Evolutionary conservation across 345 rosid species (phyloP).

Genomic region (Murraya paniculata): DNA sequence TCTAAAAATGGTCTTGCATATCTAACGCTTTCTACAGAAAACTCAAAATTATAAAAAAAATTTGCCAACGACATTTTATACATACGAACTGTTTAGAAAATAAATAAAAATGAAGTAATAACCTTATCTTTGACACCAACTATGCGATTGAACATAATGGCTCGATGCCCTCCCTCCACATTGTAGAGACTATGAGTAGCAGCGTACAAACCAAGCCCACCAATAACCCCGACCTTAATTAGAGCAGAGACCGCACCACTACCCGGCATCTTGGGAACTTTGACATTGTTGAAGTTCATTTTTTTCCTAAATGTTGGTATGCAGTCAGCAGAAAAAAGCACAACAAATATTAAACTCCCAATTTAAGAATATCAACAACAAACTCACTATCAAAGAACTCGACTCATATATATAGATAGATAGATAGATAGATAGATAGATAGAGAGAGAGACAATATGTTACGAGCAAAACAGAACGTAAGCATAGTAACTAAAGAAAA

Average conservation of each 20-base stretch:
- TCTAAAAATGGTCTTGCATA: not conserved
- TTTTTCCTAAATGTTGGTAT: constrained; percentile 14
- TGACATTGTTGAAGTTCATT: constrained; percentile 61
- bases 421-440: too few species aligned
- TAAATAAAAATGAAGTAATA: not conserved
- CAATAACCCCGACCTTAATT: constrained; percentile 65
- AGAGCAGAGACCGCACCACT: constrained; percentile 60
- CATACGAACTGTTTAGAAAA: too few species aligned
- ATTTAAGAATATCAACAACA: not conserved
- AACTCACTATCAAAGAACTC: not conserved
- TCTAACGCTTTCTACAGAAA: not conserved
- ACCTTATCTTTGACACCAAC: constrained; percentile 65
- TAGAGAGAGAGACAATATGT: too few species aligned
- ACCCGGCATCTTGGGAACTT: constrained; percentile 80
- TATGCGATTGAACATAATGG: constrained; percentile 62
- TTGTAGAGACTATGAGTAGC: constrained; percentile 65
- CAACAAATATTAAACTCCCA: not conserved
- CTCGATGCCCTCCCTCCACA: constrained; percentile 74
- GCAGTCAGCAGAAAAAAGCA: not conserved
- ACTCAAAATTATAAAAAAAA: not conserved
- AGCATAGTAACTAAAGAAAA: not conserved
- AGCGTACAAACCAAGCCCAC: constrained; percentile 73
- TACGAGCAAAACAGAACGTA: not conserved
- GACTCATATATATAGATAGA: too few species aligned
- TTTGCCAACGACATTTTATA: not conserved